A percentile compares a stretch with the other conserved stretches of the same genome.
Evolutionary conservation across 1,284 basidiomycete species (phyloP).

Genomic region (Tremellales sp.): DNA sequence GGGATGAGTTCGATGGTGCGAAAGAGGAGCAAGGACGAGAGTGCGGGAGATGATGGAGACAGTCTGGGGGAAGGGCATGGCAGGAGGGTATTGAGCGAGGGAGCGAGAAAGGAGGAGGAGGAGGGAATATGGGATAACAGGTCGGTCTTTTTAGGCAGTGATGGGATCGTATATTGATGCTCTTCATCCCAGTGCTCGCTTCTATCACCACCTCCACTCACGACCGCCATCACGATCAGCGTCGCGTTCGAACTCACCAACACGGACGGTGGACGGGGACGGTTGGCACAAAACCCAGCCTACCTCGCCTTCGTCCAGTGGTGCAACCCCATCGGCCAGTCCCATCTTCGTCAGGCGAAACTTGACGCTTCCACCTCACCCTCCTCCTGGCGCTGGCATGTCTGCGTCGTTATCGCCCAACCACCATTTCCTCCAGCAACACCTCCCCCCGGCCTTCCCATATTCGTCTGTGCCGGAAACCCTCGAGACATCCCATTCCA

Average conservation of each 20-base stretch:
- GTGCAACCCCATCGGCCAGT: slow-evolving; percentile 7
- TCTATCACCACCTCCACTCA: slow-evolving; percentile 43
- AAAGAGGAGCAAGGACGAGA: slow-evolving; percentile 24
- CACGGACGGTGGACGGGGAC: too few relatives aligned
- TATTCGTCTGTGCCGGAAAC: slow-evolving; percentile 2
- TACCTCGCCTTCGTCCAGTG: slow-evolving; percentile 6
- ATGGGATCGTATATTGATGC: neutral
- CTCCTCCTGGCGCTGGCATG: slow-evolving; percentile 11
- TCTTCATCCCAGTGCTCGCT: slow-evolving; percentile 38
- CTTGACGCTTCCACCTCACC: slow-evolving; percentile 20
- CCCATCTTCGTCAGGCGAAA: slow-evolving; percentile 19
- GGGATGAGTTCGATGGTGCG: slow-evolving; percentile 5
- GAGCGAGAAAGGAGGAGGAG: too few relatives aligned
- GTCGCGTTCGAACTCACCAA: slow-evolving; percentile 35
- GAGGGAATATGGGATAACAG: slow-evolving; percentile 40
- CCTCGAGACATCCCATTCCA: slow-evolving; percentile 9
- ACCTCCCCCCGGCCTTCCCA: slow-evolving; percentile 42
- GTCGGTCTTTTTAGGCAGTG: slow-evolving; percentile 17
- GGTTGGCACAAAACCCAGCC: too few relatives aligned
- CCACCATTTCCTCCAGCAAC: slow-evolving; percentile 41
- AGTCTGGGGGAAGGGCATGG: slow-evolving; percentile 34
- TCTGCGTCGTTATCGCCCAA: slow-evolving; percentile 40
- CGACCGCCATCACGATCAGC: slow-evolving; percentile 27
- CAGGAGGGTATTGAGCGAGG: slow-evolving; percentile 36
- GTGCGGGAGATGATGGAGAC: slow-evolving; percentile 21